Evolutionary conservation across 805 yeast genomes (phyloP).

Genomic region (Ogataea parapolymorpha): DNA sequence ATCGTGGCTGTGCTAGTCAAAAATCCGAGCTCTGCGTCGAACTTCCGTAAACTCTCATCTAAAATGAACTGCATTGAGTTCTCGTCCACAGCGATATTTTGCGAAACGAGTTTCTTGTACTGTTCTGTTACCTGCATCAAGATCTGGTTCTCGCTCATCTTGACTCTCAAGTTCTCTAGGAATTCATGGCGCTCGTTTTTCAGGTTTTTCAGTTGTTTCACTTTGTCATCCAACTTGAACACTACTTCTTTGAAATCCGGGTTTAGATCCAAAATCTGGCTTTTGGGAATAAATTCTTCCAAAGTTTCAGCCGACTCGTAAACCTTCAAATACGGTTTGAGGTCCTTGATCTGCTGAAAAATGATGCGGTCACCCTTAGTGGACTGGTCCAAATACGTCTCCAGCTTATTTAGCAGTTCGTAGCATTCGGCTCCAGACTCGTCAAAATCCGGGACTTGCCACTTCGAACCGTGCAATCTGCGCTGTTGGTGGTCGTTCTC

Average conservation of each 20-base stretch:
- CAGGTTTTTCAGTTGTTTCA: constrained; percentile 32
- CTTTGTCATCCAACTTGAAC: constrained; percentile 34
- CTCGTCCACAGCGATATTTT: constrained; percentile 35
- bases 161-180: constrained; percentile 40
- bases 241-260: constrained; percentile 32
- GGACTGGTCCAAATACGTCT: constrained; percentile 54
- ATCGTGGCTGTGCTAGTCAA: constrained; percentile 39
- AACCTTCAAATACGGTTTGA: constrained; percentile 44
- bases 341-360: constrained; percentile 41
- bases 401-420: constrained; percentile 42
- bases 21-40: constrained; percentile 46
- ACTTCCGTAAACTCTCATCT: constrained; percentile 44
- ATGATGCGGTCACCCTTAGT: constrained; percentile 57
- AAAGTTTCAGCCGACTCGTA: constrained; percentile 33
- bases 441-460: constrained; percentile 50
- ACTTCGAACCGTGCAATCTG: constrained; percentile 49
- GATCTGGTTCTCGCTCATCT: constrained; percentile 44
- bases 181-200: constrained; percentile 39
- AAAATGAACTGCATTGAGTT: constrained; percentile 36
- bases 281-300: constrained; percentile 38
- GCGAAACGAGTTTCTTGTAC: constrained; percentile 29
- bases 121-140: constrained; percentile 47
- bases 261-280: constrained; percentile 34
- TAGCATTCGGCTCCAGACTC: constrained; percentile 41
- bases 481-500: constrained; percentile 54